A percentile compares a stretch with the other conserved stretches of the same genome.
These are phyloP conservation scores for Aspergillus asperescens DNA, from an alignment of 495 filamentous ascomycete species.

Conservation along the genomic window DNA sequence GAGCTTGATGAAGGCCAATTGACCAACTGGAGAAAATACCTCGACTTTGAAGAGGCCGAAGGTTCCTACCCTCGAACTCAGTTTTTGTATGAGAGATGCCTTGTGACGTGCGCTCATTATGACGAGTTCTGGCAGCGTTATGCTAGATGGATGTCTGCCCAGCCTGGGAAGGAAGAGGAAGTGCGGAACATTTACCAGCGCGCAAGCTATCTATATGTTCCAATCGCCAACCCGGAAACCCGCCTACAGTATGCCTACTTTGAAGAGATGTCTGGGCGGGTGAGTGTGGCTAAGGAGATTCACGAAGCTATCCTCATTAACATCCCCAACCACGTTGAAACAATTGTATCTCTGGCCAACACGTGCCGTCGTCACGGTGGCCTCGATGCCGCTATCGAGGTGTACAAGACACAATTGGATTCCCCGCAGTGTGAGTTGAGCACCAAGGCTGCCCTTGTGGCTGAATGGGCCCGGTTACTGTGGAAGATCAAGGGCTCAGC, in stretches of 20 bases:
- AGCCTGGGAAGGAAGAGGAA: constrained; percentile 79
- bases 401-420: constrained; percentile 78
- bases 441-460: constrained; percentile 80
- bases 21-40: constrained; percentile 91
- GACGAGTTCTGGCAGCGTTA: constrained; percentile 98
- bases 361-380: constrained; percentile 78
- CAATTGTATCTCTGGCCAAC: constrained; percentile 84
- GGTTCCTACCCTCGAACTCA: constrained; percentile 67
- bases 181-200: constrained; percentile 90
- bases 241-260: constrained; percentile 91
- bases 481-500: constrained; percentile 86
- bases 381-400: constrained; percentile 78
- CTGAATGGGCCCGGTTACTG: constrained; percentile 81
- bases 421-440: constrained; percentile 64
- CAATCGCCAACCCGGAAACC: constrained; percentile 72
- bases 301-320: constrained; percentile 70
- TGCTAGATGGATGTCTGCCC: constrained; percentile 91
- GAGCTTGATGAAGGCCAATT: constrained; percentile 84
- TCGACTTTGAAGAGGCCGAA: constrained; percentile 91
- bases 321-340: constrained; percentile 74
- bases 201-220: constrained; percentile 76
- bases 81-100: constrained; percentile 88
- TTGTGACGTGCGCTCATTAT: constrained; percentile 89
- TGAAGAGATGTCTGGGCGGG: constrained; percentile 73
- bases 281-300: constrained; percentile 76